phyloP scores from a whole-genome alignment of 345 rosid species.

The Trapa incisa region DNA sequence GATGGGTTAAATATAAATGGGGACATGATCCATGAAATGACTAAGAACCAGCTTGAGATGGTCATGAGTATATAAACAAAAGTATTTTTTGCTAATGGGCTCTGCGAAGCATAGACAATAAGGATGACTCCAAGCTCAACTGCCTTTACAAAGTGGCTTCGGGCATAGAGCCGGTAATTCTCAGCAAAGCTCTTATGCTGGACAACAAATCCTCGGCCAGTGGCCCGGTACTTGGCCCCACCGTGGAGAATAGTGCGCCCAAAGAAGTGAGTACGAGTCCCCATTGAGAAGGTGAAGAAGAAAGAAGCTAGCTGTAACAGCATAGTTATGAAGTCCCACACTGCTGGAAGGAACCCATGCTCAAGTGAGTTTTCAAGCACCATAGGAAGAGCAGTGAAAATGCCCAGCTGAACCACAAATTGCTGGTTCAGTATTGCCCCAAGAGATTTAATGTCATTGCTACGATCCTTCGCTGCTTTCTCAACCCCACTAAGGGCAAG shows the following conservation, averaged over 20 bases:
- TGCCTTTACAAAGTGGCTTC: slow-evolving; percentile 88
- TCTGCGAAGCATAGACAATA: slow-evolving; percentile 56
- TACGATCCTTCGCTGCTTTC: slow-evolving; percentile 22
- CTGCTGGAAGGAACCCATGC: slow-evolving; percentile 70
- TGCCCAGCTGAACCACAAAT: slow-evolving; percentile 64
- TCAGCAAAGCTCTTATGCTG: slow-evolving; percentile 72
- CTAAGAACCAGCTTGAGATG: slow-evolving; percentile 80
- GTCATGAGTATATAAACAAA: slow-evolving; percentile 62
- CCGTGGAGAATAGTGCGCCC: slow-evolving; percentile 92
- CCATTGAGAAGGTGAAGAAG: slow-evolving; percentile 80
- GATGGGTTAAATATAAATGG: slow-evolving; percentile 85
- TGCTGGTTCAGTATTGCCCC: slow-evolving; percentile 76
- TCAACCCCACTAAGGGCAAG: slow-evolving; percentile 82
- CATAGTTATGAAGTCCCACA: slow-evolving; percentile 82
- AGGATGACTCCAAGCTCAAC: slow-evolving; percentile 76
- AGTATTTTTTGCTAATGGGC: slow-evolving; percentile 39
- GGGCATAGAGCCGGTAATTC: slow-evolving; percentile 67
- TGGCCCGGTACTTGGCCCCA: slow-evolving; percentile 84
- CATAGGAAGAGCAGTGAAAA: slow-evolving; percentile 84
- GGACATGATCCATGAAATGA: slow-evolving; percentile 75
- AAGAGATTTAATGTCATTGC: slow-evolving; percentile 39
- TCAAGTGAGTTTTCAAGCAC: slow-evolving; percentile 72
- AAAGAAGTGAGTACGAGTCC: slow-evolving; percentile 70
- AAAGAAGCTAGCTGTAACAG: slow-evolving; percentile 70
- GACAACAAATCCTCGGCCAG: slow-evolving; percentile 92